phyloP scores from a whole-genome alignment of 176 grass and related monocot genomes.

The bread wheat (Triticum aestivum) region IWGSC_CS_RefSeq_v2.1 NC_057812.1:37696642-37697141 shows the following conservation, averaged over 20 bases:
- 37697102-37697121: background rate
- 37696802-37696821: no score
- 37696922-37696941: background rate
- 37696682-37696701: no score
- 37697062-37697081: background rate
- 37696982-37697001: background rate
- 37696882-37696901: no score
- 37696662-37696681: no score
- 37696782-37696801: no score
- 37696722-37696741: no score
- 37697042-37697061: background rate
- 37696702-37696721: no score
- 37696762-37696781: no score
- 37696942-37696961: background rate
- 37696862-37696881: background rate
- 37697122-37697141: background rate
- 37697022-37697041: background rate
- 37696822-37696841: no score
- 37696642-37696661: no score
- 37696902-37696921: no score
- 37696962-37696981: constrained; percentile 26
- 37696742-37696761: no score
- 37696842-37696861: background rate
- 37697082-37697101: background rate
- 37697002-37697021: background rate